A percentile compares a stretch with the other conserved stretches of the same genome.
phyloP scores from a whole-genome alignment of 345 rosid species.

The Conringia planisiliqua region DNA sequence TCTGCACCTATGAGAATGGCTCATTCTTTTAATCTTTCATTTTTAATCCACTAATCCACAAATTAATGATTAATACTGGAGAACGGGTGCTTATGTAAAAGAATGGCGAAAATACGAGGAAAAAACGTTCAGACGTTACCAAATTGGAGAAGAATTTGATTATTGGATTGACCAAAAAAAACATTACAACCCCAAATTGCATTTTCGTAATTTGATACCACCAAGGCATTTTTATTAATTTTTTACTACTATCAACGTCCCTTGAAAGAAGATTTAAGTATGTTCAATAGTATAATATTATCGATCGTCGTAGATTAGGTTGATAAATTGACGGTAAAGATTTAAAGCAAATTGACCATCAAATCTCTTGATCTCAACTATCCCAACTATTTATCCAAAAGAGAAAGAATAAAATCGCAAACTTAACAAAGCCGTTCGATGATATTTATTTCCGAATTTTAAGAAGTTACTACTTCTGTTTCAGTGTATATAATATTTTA shows the following conservation, averaged over 20 bases:
- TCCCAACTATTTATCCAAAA: no score
- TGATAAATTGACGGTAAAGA: no score
- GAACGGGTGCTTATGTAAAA: neutral
- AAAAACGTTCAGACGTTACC: neutral
- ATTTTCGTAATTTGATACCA: neutral
- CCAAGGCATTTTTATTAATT: no score
- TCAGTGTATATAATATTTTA: no score
- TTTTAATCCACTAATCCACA: neutral
- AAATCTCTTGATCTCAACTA: no score
- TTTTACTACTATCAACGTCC: neutral
- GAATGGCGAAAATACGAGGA: neutral
- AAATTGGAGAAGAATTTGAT: conserved; percentile 16
- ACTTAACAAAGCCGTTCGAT: no score
- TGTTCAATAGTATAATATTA: no score
- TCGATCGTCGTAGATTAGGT: no score
- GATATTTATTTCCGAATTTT: no score
- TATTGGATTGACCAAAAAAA: conserved; percentile 5
- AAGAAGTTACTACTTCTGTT: no score
- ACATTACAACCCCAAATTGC: conserved; percentile 3
- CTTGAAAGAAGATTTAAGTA: neutral
- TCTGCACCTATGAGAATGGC: neutral
- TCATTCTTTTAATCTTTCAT: neutral
- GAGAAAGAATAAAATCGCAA: no score
- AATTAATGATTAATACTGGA: neutral
- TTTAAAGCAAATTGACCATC: no score